These are phyloP conservation scores for Boletus smithii DNA, from an alignment of 1,284 basidiomycete genomes.

Conservation along the genomic window DNA sequence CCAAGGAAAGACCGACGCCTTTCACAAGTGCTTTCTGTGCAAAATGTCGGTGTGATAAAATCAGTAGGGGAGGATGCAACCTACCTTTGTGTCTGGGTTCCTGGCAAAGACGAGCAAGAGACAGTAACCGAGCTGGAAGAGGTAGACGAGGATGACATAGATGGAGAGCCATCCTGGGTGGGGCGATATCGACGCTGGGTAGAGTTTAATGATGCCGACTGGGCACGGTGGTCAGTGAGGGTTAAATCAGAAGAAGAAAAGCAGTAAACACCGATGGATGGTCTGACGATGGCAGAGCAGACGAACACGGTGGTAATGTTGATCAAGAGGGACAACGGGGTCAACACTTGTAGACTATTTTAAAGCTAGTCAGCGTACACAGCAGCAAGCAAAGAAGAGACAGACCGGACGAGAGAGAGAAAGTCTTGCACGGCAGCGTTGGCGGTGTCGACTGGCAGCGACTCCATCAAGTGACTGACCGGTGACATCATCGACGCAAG, in stretches of 20 bases:
- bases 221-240: not conserved
- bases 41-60: not conserved
- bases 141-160: slow-evolving; percentile 62
- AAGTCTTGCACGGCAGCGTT: slow-evolving; percentile 55
- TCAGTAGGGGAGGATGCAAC: not conserved
- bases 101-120: slow-evolving; percentile 66
- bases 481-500: slow-evolving; percentile 16
- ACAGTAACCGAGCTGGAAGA: slow-evolving; percentile 77
- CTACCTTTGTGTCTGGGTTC: slow-evolving; percentile 79
- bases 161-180: slow-evolving; percentile 57
- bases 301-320: slow-evolving; percentile 61
- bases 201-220: slow-evolving; percentile 54
- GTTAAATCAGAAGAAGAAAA: not conserved
- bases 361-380: slow-evolving; percentile 40
- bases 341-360: slow-evolving; percentile 78
- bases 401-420: slow-evolving; percentile 51
- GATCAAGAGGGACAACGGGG: slow-evolving; percentile 72
- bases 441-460: slow-evolving; percentile 47
- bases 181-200: slow-evolving; percentile 75
- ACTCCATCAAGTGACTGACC: slow-evolving; percentile 38
- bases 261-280: slow-evolving; percentile 48
- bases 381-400: not conserved
- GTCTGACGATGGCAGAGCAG: slow-evolving; percentile 53
- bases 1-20: slow-evolving; percentile 75
- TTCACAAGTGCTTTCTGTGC: slow-evolving; percentile 61